Evolutionary conservation across 2,329 filamentous ascomycete genomes (phyloP).

Genomic region (Aspergillus oerlinghausenensis): DNA sequence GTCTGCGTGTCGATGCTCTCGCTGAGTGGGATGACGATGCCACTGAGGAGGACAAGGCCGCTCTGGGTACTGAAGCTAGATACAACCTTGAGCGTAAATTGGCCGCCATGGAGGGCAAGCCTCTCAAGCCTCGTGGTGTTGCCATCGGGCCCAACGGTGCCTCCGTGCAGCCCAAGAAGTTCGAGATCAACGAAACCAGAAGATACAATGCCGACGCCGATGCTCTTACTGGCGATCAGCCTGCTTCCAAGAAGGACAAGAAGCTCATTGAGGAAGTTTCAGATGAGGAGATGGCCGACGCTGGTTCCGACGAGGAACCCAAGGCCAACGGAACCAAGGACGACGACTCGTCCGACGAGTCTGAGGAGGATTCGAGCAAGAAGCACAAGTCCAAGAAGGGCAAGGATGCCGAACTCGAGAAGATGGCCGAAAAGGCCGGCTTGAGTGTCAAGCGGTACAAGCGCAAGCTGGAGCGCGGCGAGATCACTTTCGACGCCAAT

Average conservation of each 20-base stretch:
- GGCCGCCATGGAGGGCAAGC: constrained; percentile 76
- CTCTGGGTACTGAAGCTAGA: constrained; percentile 63
- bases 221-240: constrained; percentile 67
- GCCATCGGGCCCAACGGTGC: constrained; percentile 71
- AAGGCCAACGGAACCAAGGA: constrained; percentile 15
- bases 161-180: constrained; percentile 62
- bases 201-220: constrained; percentile 96
- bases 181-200: constrained; percentile 79
- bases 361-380: constrained; percentile 27
- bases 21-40: constrained; percentile 71
- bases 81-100: constrained; percentile 47
- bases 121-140: constrained; percentile 70
- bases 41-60: constrained; percentile 84
- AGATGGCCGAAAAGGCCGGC: constrained; percentile 62
- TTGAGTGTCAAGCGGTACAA: constrained; percentile 72
- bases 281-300: constrained; percentile 44
- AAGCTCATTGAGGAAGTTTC: constrained; percentile 45
- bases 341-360: constrained; percentile 25
- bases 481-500: constrained; percentile 62
- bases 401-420: constrained; percentile 48
- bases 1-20: constrained; percentile 86
- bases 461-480: constrained; percentile 71
- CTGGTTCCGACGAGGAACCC: constrained; percentile 31
- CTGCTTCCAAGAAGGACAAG: constrained; percentile 44
- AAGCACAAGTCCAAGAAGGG: constrained; percentile 40